phyloP scores from a whole-genome alignment of 2,329 filamentous ascomycete species.

The Lachnellula arida region DNA sequence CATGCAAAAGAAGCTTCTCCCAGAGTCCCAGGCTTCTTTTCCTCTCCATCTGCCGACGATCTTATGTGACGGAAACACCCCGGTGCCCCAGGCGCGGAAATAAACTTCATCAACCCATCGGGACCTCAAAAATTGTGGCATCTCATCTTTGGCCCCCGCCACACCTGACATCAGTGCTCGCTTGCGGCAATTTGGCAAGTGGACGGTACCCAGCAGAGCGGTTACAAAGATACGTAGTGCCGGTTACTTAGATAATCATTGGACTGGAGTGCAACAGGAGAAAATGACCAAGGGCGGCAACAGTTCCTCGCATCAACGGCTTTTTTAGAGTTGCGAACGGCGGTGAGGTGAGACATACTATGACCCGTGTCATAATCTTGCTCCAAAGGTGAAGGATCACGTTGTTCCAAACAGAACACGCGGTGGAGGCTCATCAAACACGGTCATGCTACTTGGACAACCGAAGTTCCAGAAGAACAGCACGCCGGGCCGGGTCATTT shows the following conservation, averaged over 20 bases:
- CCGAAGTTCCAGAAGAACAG: too few relatives aligned
- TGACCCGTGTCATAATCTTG: too few relatives aligned
- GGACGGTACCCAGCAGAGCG: constrained; percentile 4
- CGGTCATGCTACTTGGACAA: too few relatives aligned
- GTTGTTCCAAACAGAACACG: too few relatives aligned
- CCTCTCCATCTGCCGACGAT: background rate
- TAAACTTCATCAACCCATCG: background rate
- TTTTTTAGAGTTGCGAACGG: too few relatives aligned
- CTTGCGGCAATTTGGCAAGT: background rate
- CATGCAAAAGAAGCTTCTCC: constrained; percentile 8
- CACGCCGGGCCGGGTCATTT: background rate
- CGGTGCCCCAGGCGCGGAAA: too few relatives aligned
- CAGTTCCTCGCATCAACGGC: too few relatives aligned
- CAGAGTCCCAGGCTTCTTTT: background rate
- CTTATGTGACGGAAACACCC: background rate
- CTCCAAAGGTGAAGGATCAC: too few relatives aligned
- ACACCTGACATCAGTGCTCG: background rate
- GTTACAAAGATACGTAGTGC: background rate
- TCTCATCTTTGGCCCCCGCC: background rate
- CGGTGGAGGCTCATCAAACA: too few relatives aligned
- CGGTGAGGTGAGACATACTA: too few relatives aligned
- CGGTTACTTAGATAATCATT: background rate
- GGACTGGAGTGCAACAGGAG: too few relatives aligned
- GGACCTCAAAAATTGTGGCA: background rate
- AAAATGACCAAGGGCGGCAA: too few relatives aligned